Evolutionary conservation across 2,329 filamentous ascomycete genomes (phyloP).

Genomic region (Exophiala phaeomuriformis): DNA sequence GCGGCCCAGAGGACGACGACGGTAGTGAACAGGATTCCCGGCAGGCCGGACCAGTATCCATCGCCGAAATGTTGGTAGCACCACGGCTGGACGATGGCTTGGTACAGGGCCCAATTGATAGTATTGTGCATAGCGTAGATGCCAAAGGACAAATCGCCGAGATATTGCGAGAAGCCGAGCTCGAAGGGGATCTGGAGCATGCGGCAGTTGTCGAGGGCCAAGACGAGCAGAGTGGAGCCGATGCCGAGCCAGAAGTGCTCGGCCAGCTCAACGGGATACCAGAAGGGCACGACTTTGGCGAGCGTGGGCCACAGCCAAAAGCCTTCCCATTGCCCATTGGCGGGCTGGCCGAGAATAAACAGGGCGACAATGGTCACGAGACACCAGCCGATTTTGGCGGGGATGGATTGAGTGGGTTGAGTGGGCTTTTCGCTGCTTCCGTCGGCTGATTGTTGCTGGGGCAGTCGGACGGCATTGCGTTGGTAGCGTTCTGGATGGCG

Average conservation of each 20-base stretch:
- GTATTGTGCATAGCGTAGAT: conserved; percentile 40
- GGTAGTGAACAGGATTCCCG: conserved; percentile 9
- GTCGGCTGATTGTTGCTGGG: background rate
- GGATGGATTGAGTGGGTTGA: background rate
- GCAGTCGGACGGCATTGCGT: conserved; percentile 4
- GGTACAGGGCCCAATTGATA: conserved; percentile 11
- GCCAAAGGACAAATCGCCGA: conserved; percentile 42
- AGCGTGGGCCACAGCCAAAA: conserved; percentile 4
- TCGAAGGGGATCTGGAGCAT: conserved; percentile 39
- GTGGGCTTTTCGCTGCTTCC: background rate
- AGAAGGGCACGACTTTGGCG: conserved; percentile 9
- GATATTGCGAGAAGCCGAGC: conserved; percentile 38
- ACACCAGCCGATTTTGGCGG: conserved; percentile 2
- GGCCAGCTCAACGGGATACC: conserved; percentile 3
- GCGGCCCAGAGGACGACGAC: conserved; percentile 15
- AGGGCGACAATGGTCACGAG: conserved; percentile 4
- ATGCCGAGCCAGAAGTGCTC: conserved; percentile 36
- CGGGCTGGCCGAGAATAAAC: conserved; percentile 9
- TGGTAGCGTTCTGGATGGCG: conserved; percentile 12
- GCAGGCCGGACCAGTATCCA: conserved; percentile 16
- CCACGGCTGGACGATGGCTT: conserved; percentile 10
- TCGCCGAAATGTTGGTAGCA: conserved; percentile 9
- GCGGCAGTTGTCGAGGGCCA: conserved; percentile 37
- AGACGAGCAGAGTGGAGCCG: conserved; percentile 38
- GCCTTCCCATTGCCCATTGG: conserved; percentile 1